Base-by-base conservation (phyloP, 257 asterid species). In the Rhazya stricta region DNA sequence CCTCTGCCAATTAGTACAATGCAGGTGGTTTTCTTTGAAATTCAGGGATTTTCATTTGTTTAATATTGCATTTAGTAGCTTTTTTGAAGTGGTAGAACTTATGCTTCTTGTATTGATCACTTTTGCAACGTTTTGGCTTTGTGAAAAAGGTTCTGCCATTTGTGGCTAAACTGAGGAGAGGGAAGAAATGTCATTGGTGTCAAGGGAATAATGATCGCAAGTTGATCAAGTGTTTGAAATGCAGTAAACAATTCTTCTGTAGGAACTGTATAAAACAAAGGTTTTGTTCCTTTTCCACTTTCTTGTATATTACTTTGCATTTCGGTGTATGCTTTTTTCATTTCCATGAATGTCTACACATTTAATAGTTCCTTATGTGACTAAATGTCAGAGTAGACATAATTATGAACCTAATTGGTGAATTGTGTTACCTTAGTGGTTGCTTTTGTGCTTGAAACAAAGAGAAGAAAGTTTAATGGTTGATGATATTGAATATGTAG, bases 141-240 rank as follows among this genome's bases (percentile, higher is more conserved):
- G 75, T 79, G 56, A 69, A 63, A n/a, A 82, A 95, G 99, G 96
- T 75, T 76, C 78, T 89, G 77, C 98, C 98, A 4, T 83, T 81
- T 76, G 92, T 80, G 54, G 84, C 81, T 79, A 83, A 75, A 72
- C 73, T 80, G 85, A 91, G 85, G 94, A 88, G 77, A 74, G 81
- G 72, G 88, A 88, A 77, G 91, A 89, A 87, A 78, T 95, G 98
- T 72, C 99, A 95, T 80, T 95, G 97, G 97, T 95, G 98, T 85
- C 89, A 89, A 81, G 89, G 82, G 72, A 85, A 82, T 68, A 82
- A 78, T 39, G 57, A 75, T 27, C 82, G 85, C 57, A 69, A 82
- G 80, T 82, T 92, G 81, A 87, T 88, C 81, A 92, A 84, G 88
- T 92, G 99, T 75, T 83, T 83, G 85, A 81, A 89, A 75, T 92